Percentiles rank a stretch among this genome's conserved stretches.
Conservation (phyloP, 2,329 filamentous ascomycete genomes). For the Fusarium dlaminii region DNA sequence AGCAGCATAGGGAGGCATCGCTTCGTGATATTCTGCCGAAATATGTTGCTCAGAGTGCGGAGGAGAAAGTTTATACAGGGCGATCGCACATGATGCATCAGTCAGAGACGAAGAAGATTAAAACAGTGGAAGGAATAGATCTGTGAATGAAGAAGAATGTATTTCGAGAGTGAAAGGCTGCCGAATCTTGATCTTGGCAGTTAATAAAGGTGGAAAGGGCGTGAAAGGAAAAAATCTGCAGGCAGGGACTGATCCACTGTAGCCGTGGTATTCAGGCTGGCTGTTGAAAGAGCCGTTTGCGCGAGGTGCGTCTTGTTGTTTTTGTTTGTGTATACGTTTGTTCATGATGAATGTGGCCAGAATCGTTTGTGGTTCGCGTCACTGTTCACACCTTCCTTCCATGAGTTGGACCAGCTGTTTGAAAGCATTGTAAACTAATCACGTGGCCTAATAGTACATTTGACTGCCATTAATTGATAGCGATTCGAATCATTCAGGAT, state of each 20-base stretch:
- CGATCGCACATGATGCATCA: background rate
- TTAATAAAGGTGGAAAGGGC: background rate
- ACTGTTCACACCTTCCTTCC: constrained; percentile 1
- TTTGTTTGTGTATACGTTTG: background rate
- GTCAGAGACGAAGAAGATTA: background rate
- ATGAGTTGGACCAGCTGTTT: background rate
- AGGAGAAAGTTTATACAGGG: background rate
- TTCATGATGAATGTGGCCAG: background rate
- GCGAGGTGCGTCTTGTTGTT: background rate
- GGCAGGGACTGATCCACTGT: background rate
- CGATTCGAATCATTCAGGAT: background rate
- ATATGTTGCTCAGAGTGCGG: background rate
- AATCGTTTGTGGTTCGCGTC: background rate
- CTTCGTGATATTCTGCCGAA: background rate
- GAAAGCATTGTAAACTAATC: background rate
- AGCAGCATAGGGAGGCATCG: constrained; percentile 45
- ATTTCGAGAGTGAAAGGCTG: background rate
- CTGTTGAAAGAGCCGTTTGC: background rate
- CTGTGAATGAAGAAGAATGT: background rate
- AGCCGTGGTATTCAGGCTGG: background rate
- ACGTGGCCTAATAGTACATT: background rate
- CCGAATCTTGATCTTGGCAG: background rate
- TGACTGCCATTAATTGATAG: background rate
- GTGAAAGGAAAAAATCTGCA: background rate
- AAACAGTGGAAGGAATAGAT: background rate